These are phyloP conservation scores for Cyberlindnera mrakii DNA, from an alignment of 805 yeast genomes.

Conservation along the genomic window DNA sequence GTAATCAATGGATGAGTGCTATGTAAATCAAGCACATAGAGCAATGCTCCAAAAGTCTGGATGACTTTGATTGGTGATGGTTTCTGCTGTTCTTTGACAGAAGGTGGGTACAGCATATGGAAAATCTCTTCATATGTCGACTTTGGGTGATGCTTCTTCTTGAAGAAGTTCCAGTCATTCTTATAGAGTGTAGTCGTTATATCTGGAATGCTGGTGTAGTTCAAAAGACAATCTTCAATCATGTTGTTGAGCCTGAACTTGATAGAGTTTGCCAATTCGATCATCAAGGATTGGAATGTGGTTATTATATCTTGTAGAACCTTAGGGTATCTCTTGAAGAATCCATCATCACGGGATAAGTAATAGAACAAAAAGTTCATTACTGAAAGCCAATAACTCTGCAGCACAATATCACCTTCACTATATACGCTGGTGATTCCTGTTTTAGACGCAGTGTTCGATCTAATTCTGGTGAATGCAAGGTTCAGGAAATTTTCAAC, in stretches of 20 bases:
- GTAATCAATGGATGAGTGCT: constrained; percentile 73
- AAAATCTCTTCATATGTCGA: constrained; percentile 68
- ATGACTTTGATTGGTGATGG: constrained; percentile 86
- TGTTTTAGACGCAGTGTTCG: constrained; percentile 54
- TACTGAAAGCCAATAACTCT: constrained; percentile 87
- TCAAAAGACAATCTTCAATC: constrained; percentile 61
- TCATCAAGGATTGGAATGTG: constrained; percentile 52
- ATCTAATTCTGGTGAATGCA: constrained; percentile 54
- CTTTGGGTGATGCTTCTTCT: constrained; percentile 30
- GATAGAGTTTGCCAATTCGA: constrained; percentile 61
- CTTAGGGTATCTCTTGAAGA: constrained; percentile 49
- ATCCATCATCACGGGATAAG: constrained; percentile 56
- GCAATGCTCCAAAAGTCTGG: constrained; percentile 82
- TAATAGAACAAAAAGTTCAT: constrained; percentile 74
- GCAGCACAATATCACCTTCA: constrained; percentile 57
- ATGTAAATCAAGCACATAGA: constrained; percentile 78
- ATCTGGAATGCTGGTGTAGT: constrained; percentile 80
- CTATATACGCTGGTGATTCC: constrained; percentile 43
- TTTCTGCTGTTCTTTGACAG: constrained; percentile 68
- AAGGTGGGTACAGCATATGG: constrained; percentile 78
- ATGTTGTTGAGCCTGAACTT: constrained; percentile 52
- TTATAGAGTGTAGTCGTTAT: constrained; percentile 71
- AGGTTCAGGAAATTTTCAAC: constrained; percentile 56
- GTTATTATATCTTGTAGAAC: constrained; percentile 54
- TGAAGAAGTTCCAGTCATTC: constrained; percentile 60